These are phyloP conservation scores for Dendrobium nobile DNA, from an alignment of 106 monocot species.

Conservation along the genomic window DNA sequence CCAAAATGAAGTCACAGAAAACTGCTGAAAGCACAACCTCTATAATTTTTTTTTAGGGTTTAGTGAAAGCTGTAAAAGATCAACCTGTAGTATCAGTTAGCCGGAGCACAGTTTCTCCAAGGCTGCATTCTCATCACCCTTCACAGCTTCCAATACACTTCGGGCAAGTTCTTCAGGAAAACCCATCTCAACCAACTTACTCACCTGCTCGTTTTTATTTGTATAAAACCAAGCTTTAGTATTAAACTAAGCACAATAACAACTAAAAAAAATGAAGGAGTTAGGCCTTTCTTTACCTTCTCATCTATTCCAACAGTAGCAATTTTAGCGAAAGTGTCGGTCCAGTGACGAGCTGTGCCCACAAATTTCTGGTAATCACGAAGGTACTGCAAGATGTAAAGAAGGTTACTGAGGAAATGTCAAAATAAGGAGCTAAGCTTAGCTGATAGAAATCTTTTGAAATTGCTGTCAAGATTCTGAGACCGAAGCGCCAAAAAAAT, in stretches of 20 bases:
- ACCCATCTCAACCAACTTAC: constrained; percentile 93
- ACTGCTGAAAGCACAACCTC: not conserved
- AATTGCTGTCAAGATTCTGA: not conserved
- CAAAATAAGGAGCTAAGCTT: not conserved
- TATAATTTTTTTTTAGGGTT: not conserved
- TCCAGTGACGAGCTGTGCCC: constrained; percentile 88
- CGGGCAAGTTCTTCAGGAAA: constrained; percentile 75
- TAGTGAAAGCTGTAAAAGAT: not conserved
- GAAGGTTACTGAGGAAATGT: not conserved
- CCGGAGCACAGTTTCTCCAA: constrained; percentile 86
- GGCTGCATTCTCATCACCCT: constrained; percentile 95
- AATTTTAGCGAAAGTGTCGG: constrained; percentile 87
- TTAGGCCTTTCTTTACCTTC: constrained; percentile 38
- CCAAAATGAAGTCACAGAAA: not conserved
- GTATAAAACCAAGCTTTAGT: not conserved
- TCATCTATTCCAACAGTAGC: constrained; percentile 68
- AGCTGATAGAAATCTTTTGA: not conserved
- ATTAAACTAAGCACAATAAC: not conserved
- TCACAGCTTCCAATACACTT: constrained; percentile 52
- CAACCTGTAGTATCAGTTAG: constrained; percentile 6
- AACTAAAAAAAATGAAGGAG: not conserved
- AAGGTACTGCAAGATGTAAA: constrained; percentile 53
- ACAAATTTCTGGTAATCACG: constrained; percentile 67
- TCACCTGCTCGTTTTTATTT: constrained; percentile 37
- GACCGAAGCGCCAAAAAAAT: not conserved